Evolutionary conservation across 768 basidiomycete genomes (phyloP).

Genomic region (Mycena vitilis): DNA sequence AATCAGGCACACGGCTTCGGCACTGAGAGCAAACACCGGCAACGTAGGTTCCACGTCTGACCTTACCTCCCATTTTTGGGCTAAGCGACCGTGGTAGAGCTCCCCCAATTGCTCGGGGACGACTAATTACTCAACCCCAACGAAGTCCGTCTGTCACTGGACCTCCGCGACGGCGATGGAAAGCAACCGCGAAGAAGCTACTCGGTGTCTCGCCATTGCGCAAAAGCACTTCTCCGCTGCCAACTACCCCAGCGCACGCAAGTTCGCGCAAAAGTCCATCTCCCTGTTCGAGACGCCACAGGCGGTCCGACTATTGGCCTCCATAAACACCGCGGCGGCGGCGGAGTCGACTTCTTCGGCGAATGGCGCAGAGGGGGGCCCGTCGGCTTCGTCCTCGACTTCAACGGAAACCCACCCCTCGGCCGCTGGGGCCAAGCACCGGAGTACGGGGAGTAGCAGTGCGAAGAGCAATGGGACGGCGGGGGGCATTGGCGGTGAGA

Average conservation of each 20-base stretch:
- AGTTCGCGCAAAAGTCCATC: conserved; percentile 91
- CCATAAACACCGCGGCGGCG: conserved; percentile 68
- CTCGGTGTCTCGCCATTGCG: conserved; percentile 84
- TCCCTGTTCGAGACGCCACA: conserved; percentile 84
- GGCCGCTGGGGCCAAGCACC: conserved; percentile 75
- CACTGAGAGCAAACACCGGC: not conserved
- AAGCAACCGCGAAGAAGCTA: conserved; percentile 91
- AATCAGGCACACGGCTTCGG: not conserved
- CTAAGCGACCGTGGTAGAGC: not conserved
- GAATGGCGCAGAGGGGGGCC: conserved; percentile 54
- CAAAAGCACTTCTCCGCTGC: conserved; percentile 77
- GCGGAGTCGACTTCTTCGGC: conserved; percentile 57
- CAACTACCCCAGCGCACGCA: conserved; percentile 82
- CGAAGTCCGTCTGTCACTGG: not conserved
- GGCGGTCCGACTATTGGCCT: conserved; percentile 72
- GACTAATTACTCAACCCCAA: not conserved
- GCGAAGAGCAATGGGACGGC: conserved; percentile 59
- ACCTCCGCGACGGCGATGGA: conserved; percentile 61
- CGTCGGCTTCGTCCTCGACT: conserved; percentile 44
- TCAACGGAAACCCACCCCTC: conserved; percentile 81
- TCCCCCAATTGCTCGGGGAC: not conserved
- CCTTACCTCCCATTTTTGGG: not conserved
- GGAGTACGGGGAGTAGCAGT: conserved; percentile 51
- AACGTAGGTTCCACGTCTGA: conserved; percentile 18
- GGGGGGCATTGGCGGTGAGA: conserved; percentile 74